These are phyloP conservation scores for Xenosphaeropsis pyriputrescens DNA, from an alignment of 2,329 filamentous ascomycete species.

Conservation along the genomic window DNA sequence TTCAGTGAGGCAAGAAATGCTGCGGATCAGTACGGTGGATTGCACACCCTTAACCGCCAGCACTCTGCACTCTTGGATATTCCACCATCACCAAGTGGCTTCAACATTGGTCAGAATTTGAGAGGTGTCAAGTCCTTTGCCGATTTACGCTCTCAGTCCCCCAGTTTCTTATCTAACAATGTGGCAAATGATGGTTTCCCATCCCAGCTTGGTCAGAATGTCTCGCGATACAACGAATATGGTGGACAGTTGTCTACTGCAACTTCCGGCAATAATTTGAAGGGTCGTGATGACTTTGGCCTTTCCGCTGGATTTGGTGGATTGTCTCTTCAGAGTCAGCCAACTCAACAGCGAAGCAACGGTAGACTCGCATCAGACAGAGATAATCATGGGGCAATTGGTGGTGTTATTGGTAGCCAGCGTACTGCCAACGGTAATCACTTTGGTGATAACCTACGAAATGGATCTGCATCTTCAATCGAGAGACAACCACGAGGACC, in stretches of 20 bases:
- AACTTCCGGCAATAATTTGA: conserved; percentile 35
- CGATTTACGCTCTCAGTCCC: conserved; percentile 86
- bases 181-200: conserved; percentile 82
- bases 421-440: conserved; percentile 28
- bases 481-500: conserved; percentile 51
- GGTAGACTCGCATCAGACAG: conserved; percentile 35
- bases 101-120: conserved; percentile 63
- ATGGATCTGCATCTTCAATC: conserved; percentile 23
- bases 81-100: conserved; percentile 61
- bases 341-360: conserved; percentile 31
- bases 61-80: conserved; percentile 72
- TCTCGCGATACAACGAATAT: conserved; percentile 42
- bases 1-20: conserved; percentile 74
- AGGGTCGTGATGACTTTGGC: conserved; percentile 13
- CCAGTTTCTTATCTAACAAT: conserved; percentile 53
- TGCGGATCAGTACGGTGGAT: conserved; percentile 38
- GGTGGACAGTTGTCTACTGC: conserved; percentile 29
- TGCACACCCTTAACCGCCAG: conserved; percentile 60
- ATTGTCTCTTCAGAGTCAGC: conserved; percentile 46
- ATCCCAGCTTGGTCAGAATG: conserved; percentile 46
- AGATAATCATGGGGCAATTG: conserved; percentile 22
- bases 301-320: conserved; percentile 37
- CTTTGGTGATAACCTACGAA: conserved; percentile 14
- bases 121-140: conserved; percentile 94
- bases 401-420: conserved; percentile 51